Percentiles rank a stretch among this genome's conserved stretches.
Evolutionary conservation across 2,329 filamentous ascomycete species (phyloP).

Genomic region (Beauveria scarabaeidicola): DNA sequence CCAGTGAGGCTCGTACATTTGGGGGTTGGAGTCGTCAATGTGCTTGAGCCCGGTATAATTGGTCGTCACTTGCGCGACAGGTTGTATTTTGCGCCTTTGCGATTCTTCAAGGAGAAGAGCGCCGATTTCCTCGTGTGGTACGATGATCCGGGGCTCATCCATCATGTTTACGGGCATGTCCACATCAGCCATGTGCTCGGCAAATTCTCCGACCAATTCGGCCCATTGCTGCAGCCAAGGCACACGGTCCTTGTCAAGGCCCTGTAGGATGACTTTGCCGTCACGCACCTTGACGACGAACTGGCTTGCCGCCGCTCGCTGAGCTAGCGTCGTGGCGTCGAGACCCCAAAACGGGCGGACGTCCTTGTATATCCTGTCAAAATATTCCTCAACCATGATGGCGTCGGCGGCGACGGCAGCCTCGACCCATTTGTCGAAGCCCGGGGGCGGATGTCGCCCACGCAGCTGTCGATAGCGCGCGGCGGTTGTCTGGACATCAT

Average conservation of each 20-base stretch:
- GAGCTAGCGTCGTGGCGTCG: slow-evolving; percentile 31
- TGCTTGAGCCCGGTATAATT: slow-evolving; percentile 32
- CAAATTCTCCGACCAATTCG: slow-evolving; percentile 41
- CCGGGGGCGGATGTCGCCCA: slow-evolving; percentile 53
- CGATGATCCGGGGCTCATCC: slow-evolving; percentile 55
- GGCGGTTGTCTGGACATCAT: slow-evolving; percentile 42
- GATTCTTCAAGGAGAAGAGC: slow-evolving; percentile 40
- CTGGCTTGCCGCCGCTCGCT: slow-evolving; percentile 34
- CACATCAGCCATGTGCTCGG: slow-evolving; percentile 50
- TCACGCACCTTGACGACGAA: slow-evolving; percentile 40
- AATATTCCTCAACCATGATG: slow-evolving; percentile 55
- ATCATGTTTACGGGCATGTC: slow-evolving; percentile 59
- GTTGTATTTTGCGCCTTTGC: slow-evolving; percentile 32
- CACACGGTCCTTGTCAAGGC: slow-evolving; percentile 32
- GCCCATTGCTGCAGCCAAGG: slow-evolving; percentile 41
- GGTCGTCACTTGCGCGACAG: slow-evolving; percentile 34
- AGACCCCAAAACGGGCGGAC: slow-evolving; percentile 53
- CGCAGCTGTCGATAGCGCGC: slow-evolving; percentile 46
- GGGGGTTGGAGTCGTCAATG: slow-evolving; percentile 26
- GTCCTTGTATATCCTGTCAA: slow-evolving; percentile 57
- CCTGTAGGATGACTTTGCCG: slow-evolving; percentile 31
- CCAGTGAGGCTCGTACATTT: slow-evolving; percentile 40
- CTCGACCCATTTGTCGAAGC: slow-evolving; percentile 52
- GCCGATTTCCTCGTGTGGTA: slow-evolving; percentile 48
- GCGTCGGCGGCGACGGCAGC: slow-evolving; percentile 43